Base-by-base conservation (phyloP, 768 basidiomycete genomes). In the Dioszegia crocea region DNA sequence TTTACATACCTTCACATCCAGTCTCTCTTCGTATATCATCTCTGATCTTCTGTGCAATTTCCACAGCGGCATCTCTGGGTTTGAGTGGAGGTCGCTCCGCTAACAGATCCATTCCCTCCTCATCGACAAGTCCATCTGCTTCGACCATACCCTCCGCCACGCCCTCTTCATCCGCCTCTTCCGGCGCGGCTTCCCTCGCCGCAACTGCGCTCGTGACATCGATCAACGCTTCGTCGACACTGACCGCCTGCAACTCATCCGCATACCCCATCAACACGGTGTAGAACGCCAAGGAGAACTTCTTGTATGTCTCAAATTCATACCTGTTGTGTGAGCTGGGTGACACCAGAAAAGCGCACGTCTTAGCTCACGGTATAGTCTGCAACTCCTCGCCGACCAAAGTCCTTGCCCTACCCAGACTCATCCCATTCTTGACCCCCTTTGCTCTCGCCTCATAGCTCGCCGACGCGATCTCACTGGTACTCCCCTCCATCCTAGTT, bases 381-480 rank as follows among this genome's bases (percentile, higher is more conserved):
- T 65, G 59, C 11, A 76, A 38, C 1, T 67, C 70, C 33, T 61
- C 67, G 36, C 61, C 71, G 33, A 69, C 75, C 41, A 76, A 48
- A 9, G 63, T 58, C 50, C 72, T 62, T 16, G 75, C 75, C 46
- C 68, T 58, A 12, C 75, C 75, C 27, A 76, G 53, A 43, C 88
- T 92, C 92, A 97, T 98, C 1, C 94, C 94, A 61, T 92, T 91
- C 79, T 84, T 86, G 5, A 99, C 84, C 0, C 94, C 94, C 72
- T 86, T 88, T 30, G 80, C 80, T 46, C 96, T 81, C 0, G 96
- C 93, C 70, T 97, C 93, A 67, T 99, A 99, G 71, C 90, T 93
- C 10, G 89, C 84, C 67, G 89, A 91, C 0, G 96, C 92, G 61
- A 99, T 88, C 76, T 97, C 94, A 1, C 70, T 72, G 64, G 91